Evolutionary conservation across 495 filamentous ascomycete species (phyloP), one percentile per base, ranked within the genome.

Genomic region (Penicillium roqueforti): DNA sequence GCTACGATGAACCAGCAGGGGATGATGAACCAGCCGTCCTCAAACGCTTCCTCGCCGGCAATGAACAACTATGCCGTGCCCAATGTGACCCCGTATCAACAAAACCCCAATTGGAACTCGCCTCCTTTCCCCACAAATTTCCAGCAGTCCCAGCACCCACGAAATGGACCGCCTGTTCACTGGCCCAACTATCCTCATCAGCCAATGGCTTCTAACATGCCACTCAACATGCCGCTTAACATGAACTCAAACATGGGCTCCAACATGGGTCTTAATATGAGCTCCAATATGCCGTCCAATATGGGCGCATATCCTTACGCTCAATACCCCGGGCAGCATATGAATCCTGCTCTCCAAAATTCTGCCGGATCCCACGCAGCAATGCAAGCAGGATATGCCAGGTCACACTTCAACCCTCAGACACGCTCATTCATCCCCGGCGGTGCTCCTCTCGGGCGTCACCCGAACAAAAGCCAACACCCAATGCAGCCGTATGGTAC

Each of bases 391-490:
- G 90, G 85, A 69, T 95, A 87, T 68, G 87, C 84, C 62, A 77
- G 90, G 20, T 87, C 89, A 62, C 80, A 87, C 19, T 96, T 97
- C 76, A 96, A 97, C 60, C 92, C 92, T 0, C 91, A 95, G 68
- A 96, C 88, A 10, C 87, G 91, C 54, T 84, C 89, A 3, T 97
- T 97, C 63, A 81, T 96, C 38, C 92, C 92, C 19, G 77, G 79
- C 19, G 62, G 66, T 39, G 53, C 67, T 34, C 47, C 68, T 10
- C 22, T 56, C 23, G 48, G 58, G 3, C 69, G 70, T 34, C 70
- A 74, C 45, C 63, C 67, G 23, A 61, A 46, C 47, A 67, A 69
- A 52, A 56, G 57, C 8, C 67, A 71, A 42, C 67, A 65, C 60
- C 55, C 56, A 31, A 67, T 70, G 57, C 61, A 63, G 49, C 42